Evolutionary conservation across 768 basidiomycete species (phyloP), one percentile per base, ranked within the genome.

Genomic region (Rhodotorula babjevae): DNA sequence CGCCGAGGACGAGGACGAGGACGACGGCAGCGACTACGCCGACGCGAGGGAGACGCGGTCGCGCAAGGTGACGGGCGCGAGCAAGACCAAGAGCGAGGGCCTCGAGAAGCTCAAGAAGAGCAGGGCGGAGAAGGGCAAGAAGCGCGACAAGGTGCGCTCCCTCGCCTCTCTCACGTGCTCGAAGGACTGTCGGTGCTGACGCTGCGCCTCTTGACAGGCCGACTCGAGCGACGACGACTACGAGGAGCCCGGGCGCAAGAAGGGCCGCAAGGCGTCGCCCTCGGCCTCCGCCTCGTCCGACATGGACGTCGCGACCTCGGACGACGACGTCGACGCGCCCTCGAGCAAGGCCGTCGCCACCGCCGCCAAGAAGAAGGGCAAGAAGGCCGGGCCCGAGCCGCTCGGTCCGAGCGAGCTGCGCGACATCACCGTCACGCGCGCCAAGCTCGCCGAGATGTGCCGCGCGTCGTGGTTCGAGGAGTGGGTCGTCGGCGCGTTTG

Each of bases 41-140:
- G 74, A 75, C 75, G 53, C 58, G 58, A n/a, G 67, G 31, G 47
- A 40, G 4, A 85, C 65, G 90, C 88, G 78, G 84, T 93, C 16
- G 90, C 90, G 81, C 62, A 79, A 81, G 71, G 74, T 79, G 55
- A 78, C 78, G 19, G 77, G 78, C 18, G 72, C 78, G 11, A 79
- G 79, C 46, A 36, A 58, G 61, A 63, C 42, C 53, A 76, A 76
- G 71, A 19, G 27, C n/a, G 63, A 61, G 40, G 59, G 62, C 46
- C 21, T 72, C 23, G 77, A 78, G 71, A 93, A 93, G 79, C 84
- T 96, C 40, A 94, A 90, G 82, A 91, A 89, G 11, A 89, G 85
- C 77, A 86, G 94, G 49, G 90, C 89, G 77, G 92, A 91, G 16
- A 94, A 93, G 82, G 91, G 89, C 75, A 91, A 94, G 81, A 89